Conservation (phyloP, 768 basidiomycete species). For the Tricholoma bakamatsutake region DNA sequence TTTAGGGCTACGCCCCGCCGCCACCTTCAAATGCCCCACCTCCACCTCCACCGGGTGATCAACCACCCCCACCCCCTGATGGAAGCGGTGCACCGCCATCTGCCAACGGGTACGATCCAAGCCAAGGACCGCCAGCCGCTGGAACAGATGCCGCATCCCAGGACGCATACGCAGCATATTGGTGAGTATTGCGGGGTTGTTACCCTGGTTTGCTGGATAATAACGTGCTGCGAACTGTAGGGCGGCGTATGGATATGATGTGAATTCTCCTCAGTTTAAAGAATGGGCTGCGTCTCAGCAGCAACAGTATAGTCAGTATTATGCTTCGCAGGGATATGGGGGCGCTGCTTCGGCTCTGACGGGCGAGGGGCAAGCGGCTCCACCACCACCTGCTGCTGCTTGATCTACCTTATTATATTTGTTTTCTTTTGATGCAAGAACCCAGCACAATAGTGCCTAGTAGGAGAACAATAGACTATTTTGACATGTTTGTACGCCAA, state of each 20-base stretch:
- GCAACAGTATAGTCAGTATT: constrained; percentile 69
- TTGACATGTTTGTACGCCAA: too few relatives aligned
- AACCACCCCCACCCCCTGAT: constrained; percentile 34
- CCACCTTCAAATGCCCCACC: constrained; percentile 51
- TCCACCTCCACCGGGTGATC: constrained; percentile 46
- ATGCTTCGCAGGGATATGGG: constrained; percentile 40
- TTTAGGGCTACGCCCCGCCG: constrained; percentile 40
- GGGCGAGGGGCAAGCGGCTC: constrained; percentile 6
- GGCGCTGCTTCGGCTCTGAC: constrained; percentile 14
- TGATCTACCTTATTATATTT: neutral
- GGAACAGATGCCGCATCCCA: constrained; percentile 9
- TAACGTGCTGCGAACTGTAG: constrained; percentile 28
- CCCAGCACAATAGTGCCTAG: too few relatives aligned
- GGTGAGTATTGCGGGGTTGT: too few relatives aligned
- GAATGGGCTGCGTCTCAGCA: constrained; percentile 74
- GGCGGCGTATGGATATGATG: constrained; percentile 82
- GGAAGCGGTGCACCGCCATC: constrained; percentile 30
- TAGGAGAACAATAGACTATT: too few relatives aligned
- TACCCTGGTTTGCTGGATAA: too few relatives aligned
- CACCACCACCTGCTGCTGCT: constrained; percentile 1
- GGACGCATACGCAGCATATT: constrained; percentile 56
- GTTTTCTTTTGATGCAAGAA: neutral
- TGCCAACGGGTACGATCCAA: constrained; percentile 13
- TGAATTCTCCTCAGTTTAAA: constrained; percentile 77
- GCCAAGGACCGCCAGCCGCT: constrained; percentile 3